Evolutionary conservation across 2,329 filamentous ascomycete genomes (phyloP).

Genomic region (Arthrinium phaeospermum): DNA sequence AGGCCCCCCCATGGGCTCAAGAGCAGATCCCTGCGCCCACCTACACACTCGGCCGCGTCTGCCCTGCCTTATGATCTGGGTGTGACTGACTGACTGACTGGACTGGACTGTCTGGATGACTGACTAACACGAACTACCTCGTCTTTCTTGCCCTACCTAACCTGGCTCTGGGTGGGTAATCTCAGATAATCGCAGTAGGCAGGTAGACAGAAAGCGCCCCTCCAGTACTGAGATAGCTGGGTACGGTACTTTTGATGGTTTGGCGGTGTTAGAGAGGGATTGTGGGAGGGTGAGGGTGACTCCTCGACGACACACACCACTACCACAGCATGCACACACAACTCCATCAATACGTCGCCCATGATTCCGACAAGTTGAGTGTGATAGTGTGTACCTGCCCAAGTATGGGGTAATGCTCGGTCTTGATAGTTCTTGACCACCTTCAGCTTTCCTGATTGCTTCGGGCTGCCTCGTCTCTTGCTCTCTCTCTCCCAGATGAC

Average conservation of each 20-base stretch:
- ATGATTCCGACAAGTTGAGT: neutral
- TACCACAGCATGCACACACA: slow-evolving; percentile 35
- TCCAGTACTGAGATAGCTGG: neutral
- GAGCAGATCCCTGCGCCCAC: slow-evolving; percentile 33
- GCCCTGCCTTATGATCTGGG: slow-evolving; percentile 37
- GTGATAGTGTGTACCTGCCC: neutral
- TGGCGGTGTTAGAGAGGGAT: slow-evolving; percentile 28
- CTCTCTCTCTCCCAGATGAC: neutral
- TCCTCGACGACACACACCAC: slow-evolving; percentile 38
- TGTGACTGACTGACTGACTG: slow-evolving; percentile 16
- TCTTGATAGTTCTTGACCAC: slow-evolving; percentile 10
- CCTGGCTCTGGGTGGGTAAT: neutral
- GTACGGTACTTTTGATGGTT: neutral
- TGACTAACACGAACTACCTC: slow-evolving; percentile 22
- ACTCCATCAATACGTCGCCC: slow-evolving; percentile 19
- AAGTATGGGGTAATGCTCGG: neutral
- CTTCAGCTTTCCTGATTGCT: slow-evolving; percentile 12
- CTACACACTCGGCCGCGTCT: slow-evolving; percentile 35
- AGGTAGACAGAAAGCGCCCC: too few species aligned
- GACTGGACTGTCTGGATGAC: slow-evolving; percentile 21
- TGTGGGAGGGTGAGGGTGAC: slow-evolving; percentile 39
- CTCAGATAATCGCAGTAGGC: too few species aligned
- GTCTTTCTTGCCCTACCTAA: neutral
- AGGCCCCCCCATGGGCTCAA: slow-evolving; percentile 26
- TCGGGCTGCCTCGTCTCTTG: slow-evolving; percentile 20